phyloP scores from a whole-genome alignment of 345 rosid genomes.

The Garcia nutans region DNA sequence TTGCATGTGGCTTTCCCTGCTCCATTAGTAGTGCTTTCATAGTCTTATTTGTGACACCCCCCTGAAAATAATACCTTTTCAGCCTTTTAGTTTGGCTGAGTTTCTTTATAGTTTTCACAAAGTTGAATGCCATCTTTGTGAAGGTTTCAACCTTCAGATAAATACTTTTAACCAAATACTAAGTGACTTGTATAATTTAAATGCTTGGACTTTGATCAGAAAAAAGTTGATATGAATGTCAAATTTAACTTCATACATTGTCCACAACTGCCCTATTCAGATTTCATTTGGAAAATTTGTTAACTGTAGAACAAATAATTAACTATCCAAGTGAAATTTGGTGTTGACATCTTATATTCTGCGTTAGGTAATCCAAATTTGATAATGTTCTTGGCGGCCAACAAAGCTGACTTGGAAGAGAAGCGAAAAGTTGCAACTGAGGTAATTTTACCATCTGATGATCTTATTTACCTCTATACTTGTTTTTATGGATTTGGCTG shows the following conservation, averaged over 20 bases:
- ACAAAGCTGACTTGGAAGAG: slow-evolving; percentile 71
- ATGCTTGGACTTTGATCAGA: neutral
- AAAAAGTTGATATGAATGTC: neutral
- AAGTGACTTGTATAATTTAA: neutral
- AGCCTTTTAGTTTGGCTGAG: neutral
- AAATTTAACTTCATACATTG: neutral
- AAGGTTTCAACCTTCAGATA: neutral
- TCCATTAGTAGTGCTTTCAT: too few relatives aligned
- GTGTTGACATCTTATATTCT: slow-evolving; percentile 4
- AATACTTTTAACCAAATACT: neutral
- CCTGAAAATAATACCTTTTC: neutral
- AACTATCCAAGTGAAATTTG: neutral
- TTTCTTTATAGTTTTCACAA: neutral
- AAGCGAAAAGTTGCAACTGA: slow-evolving; percentile 57
- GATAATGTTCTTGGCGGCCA: slow-evolving; percentile 65
- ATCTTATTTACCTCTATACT: neutral
- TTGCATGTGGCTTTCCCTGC: too few relatives aligned
- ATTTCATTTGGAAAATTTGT: neutral
- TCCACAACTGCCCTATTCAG: neutral
- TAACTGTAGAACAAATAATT: neutral
- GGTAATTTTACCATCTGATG: slow-evolving; percentile 36
- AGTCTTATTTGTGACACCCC: neutral
- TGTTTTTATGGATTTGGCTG: neutral
- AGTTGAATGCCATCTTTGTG: neutral
- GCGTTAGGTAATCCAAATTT: slow-evolving; percentile 63